These are phyloP conservation scores for Huntiella abstrusa DNA, from an alignment of 2,329 filamentous ascomycete species.

Conservation along the genomic window DNA sequence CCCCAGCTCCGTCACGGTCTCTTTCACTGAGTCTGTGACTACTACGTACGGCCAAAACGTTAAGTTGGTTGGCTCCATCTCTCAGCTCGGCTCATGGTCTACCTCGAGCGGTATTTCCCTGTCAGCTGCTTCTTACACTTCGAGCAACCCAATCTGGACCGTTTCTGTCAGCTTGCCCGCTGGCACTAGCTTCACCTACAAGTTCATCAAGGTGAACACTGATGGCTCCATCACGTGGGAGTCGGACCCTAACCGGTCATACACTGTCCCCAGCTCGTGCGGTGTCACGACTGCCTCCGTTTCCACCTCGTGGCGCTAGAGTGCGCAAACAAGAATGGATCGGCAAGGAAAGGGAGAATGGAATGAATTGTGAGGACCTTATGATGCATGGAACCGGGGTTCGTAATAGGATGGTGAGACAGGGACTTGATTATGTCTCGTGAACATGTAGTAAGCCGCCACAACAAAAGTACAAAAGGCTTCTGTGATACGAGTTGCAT, in stretches of 20 bases:
- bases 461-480: no score
- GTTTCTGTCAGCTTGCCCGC: conserved; percentile 30
- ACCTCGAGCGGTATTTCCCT: conserved; percentile 27
- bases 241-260: conserved; percentile 27
- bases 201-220: conserved; percentile 37
- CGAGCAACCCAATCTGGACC: conserved; percentile 35
- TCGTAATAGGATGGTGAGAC: no score
- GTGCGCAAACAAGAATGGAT: background rate
- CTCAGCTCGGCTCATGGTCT: conserved; percentile 21
- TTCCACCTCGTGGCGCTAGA: conserved; percentile 8
- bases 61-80: conserved; percentile 23
- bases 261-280: conserved; percentile 13
- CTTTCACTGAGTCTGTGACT: conserved; percentile 23
- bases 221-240: conserved; percentile 38
- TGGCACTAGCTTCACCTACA: conserved; percentile 37
- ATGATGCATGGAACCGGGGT: background rate
- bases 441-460: no score
- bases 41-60: conserved; percentile 30
- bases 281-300: conserved; percentile 9
- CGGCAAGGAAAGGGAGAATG: background rate
- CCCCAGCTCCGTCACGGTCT: conserved; percentile 21
- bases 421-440: no score
- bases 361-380: background rate
- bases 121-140: conserved; percentile 33
- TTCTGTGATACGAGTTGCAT: no score